Evolutionary conservation across 2,329 filamentous ascomycete species (phyloP).

Genomic region (Aspergillus awamori): DNA sequence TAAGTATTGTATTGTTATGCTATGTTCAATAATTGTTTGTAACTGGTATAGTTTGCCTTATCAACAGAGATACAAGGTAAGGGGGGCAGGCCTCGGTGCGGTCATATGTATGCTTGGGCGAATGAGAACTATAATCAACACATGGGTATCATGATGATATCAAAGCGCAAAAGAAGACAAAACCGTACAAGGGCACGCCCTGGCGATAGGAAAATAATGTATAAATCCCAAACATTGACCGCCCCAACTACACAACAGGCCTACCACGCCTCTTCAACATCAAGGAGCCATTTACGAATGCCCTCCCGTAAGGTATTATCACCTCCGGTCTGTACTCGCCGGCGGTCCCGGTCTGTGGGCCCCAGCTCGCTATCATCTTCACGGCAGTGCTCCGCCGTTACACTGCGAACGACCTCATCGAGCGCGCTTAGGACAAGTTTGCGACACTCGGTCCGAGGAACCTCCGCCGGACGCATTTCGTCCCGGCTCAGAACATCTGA

Average conservation of each 20-base stretch:
- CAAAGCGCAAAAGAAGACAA: conserved; percentile 11
- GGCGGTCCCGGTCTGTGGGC: conserved; percentile 38
- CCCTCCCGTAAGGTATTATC: conserved; percentile 61
- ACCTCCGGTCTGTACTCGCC: conserved; percentile 34
- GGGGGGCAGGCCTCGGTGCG: neutral
- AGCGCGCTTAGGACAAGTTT: conserved; percentile 59
- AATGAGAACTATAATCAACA: conserved; percentile 20
- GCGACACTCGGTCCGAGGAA: conserved; percentile 56
- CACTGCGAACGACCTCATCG: conserved; percentile 58
- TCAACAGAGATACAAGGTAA: too few relatives aligned
- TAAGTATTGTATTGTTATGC: too few relatives aligned
- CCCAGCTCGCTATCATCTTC: conserved; percentile 40
- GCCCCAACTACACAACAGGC: conserved; percentile 4
- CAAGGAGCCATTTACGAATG: conserved; percentile 58
- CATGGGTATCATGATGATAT: conserved; percentile 30
- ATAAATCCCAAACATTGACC: conserved; percentile 3
- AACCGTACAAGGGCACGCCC: neutral
- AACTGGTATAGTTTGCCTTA: too few relatives aligned
- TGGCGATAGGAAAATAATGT: neutral
- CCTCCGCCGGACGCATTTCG: conserved; percentile 44
- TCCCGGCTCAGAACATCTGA: conserved; percentile 28
- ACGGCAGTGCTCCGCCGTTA: conserved; percentile 53
- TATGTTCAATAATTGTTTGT: too few relatives aligned
- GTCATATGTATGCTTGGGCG: neutral
- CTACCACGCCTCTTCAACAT: conserved; percentile 51